Evolutionary conservation across 768 basidiomycete genomes (phyloP).

Genomic region (Hemileccinum rubropunctum): DNA sequence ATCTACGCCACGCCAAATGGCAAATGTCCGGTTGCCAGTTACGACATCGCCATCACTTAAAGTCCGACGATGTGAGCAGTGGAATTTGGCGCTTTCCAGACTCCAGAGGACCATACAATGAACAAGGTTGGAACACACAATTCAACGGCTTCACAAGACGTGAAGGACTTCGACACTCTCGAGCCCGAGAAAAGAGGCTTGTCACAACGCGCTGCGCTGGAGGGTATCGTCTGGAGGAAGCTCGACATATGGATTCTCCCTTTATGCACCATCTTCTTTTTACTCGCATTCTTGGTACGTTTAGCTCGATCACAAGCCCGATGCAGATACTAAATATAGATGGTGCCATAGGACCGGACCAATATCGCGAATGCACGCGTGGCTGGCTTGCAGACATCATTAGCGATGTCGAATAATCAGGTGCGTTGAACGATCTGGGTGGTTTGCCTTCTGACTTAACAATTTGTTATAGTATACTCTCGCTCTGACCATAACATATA

Average conservation of each 20-base stretch:
- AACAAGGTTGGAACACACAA: background rate
- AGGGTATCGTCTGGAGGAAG: constrained; percentile 45
- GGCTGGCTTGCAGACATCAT: constrained; percentile 54
- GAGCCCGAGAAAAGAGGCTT: constrained; percentile 1
- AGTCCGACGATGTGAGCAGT: background rate
- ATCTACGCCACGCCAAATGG: background rate
- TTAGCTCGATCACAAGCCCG: background rate
- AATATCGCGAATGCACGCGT: constrained; percentile 62
- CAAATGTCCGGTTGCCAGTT: no score
- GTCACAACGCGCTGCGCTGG: constrained; percentile 22
- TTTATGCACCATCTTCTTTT: constrained; percentile 47
- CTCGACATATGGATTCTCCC: constrained; percentile 48
- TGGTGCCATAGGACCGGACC: constrained; percentile 29
- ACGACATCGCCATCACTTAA: background rate
- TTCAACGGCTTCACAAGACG: background rate
- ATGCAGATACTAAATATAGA: background rate
- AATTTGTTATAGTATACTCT: constrained; percentile 31
- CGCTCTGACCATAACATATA: constrained; percentile 28
- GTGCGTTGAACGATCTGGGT: background rate
- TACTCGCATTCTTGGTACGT: constrained; percentile 50
- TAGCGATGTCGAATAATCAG: constrained; percentile 34
- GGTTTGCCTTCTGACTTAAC: background rate
- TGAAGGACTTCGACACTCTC: constrained; percentile 4
- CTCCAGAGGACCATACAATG: background rate
- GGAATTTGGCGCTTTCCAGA: background rate